Evolutionary conservation across 805 yeast genomes (phyloP).

Genomic region (Wickerhamomyces canadensis): DNA sequence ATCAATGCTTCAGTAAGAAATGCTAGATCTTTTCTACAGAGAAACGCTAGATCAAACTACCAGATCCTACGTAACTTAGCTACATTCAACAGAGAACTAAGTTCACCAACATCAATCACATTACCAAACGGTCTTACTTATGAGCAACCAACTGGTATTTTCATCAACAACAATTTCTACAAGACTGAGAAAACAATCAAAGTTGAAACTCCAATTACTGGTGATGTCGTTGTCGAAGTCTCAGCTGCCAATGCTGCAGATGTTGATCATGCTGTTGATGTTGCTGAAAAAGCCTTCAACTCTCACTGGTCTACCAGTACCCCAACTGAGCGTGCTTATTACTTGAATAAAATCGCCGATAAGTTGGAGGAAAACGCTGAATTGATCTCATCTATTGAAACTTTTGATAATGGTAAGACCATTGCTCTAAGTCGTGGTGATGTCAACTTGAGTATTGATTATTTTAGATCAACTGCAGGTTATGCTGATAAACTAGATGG

Average conservation of each 20-base stretch:
- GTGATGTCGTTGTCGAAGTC: constrained; percentile 52
- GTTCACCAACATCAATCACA: constrained; percentile 37
- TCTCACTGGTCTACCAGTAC: constrained; percentile 52
- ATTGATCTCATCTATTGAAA: constrained; percentile 60
- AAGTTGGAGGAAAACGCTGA: constrained; percentile 60
- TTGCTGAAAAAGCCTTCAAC: constrained; percentile 60
- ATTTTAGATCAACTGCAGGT: constrained; percentile 68
- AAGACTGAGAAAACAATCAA: constrained; percentile 49
- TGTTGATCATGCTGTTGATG: constrained; percentile 63
- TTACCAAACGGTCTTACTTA: constrained; percentile 63
- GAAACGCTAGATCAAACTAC: neutral
- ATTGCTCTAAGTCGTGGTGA: constrained; percentile 61
- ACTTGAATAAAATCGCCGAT: constrained; percentile 59
- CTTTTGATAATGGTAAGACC: constrained; percentile 76
- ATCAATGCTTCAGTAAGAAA: neutral
- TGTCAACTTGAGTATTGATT: constrained; percentile 56
- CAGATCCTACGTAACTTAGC: constrained; percentile 5
- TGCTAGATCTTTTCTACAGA: neutral
- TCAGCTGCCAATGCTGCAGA: constrained; percentile 56
- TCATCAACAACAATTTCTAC: constrained; percentile 81
- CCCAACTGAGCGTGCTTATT: constrained; percentile 50
- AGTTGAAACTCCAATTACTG: constrained; percentile 57
- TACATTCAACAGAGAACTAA: constrained; percentile 19
- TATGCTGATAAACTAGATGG: constrained; percentile 69
- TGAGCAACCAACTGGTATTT: constrained; percentile 82